Evolutionary conservation across 768 basidiomycete genomes (phyloP).

Genomic region (Hypholoma sublateritium): DNA sequence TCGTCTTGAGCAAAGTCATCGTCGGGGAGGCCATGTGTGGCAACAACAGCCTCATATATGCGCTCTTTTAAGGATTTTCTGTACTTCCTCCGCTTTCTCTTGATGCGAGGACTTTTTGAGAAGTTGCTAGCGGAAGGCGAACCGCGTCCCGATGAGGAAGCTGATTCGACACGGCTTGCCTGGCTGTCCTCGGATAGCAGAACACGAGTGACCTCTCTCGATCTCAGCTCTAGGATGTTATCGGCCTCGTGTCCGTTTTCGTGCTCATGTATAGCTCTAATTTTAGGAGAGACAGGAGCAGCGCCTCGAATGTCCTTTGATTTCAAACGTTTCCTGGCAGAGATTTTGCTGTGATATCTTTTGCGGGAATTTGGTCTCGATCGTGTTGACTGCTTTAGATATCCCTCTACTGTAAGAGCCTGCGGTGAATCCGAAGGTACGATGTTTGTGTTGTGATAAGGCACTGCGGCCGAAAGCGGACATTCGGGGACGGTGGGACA

Average conservation of each 20-base stretch:
- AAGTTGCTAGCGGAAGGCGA: slow-evolving; percentile 1
- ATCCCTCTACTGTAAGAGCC: slow-evolving; percentile 29
- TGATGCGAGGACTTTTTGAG: background rate
- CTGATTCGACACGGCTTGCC: background rate
- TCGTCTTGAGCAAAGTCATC: slow-evolving; percentile 15
- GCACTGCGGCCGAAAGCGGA: background rate
- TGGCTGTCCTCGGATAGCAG: background rate
- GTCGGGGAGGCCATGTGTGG: slow-evolving; percentile 32
- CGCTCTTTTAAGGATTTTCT: slow-evolving; percentile 27
- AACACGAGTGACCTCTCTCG: background rate
- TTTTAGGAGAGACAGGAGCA: background rate
- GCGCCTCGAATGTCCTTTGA: background rate
- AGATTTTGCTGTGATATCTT: slow-evolving; percentile 10
- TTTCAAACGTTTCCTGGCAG: background rate
- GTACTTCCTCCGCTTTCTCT: slow-evolving; percentile 12
- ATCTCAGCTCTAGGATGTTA: background rate
- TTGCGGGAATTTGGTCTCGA: slow-evolving; percentile 1
- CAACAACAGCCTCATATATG: slow-evolving; percentile 34
- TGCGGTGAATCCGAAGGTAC: background rate
- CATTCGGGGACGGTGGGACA: background rate
- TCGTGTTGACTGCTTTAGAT: slow-evolving; percentile 22
- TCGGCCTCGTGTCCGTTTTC: background rate
- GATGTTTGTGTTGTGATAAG: background rate
- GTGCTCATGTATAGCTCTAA: background rate
- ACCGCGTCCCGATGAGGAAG: background rate